Percentiles rank a stretch among this genome's conserved stretches.
Conservation (phyloP, 1,139 yeast species). For the Candida freyschussii region DNA sequence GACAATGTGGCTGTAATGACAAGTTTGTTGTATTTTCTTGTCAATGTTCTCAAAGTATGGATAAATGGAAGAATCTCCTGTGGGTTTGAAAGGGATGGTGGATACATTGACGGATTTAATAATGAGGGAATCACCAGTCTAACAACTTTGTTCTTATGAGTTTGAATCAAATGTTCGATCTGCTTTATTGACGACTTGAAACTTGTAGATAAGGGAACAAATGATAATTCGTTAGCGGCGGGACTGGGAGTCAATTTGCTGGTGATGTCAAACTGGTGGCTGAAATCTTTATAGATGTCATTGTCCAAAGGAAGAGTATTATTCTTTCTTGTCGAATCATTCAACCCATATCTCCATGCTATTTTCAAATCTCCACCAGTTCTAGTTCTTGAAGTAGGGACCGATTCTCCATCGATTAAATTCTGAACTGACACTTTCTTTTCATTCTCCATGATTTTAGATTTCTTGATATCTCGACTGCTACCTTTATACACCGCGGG, state of each 20-base stretch:
- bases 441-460: constrained; percentile 52
- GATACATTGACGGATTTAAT: constrained; percentile 73
- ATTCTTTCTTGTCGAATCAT: constrained; percentile 32
- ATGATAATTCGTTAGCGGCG: constrained; percentile 52
- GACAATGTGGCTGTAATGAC: constrained; percentile 56
- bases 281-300: constrained; percentile 48
- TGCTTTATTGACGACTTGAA: constrained; percentile 33
- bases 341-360: constrained; percentile 82
- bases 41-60: constrained; percentile 52
- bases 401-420: constrained; percentile 34
- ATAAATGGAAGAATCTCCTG: constrained; percentile 55
- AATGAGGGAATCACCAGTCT: constrained; percentile 73
- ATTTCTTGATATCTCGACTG: constrained; percentile 59
- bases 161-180: constrained; percentile 38
- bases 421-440: constrained; percentile 66
- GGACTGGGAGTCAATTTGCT: constrained; percentile 66
- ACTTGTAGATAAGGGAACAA: constrained; percentile 37
- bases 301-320: constrained; percentile 15
- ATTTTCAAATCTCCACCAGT: constrained; percentile 56
- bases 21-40: constrained; percentile 43
- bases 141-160: constrained; percentile 42
- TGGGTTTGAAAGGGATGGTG: constrained; percentile 47
- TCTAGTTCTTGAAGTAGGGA: constrained; percentile 4
- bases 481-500: constrained; percentile 81
- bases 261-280: constrained; percentile 73